A percentile compares a stretch with the other conserved stretches of the same genome.
Conservation (phyloP, 345 rosid species). For the Lepidium didymum region DNA sequence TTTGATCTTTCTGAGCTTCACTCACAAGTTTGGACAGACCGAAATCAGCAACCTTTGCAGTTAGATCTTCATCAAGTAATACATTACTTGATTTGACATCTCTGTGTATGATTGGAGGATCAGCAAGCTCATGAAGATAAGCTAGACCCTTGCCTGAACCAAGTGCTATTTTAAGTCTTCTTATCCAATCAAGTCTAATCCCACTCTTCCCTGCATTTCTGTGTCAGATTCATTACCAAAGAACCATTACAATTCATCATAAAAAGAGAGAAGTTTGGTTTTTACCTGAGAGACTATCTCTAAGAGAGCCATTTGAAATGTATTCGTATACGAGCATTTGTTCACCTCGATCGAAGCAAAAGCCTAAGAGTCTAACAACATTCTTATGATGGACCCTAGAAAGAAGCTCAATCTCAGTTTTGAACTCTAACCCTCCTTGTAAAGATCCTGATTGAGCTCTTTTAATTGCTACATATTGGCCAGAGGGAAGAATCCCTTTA, state of each 20-base stretch:
- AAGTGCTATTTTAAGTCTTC: constrained; percentile 57
- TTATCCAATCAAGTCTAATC: constrained; percentile 58
- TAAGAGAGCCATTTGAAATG: not conserved
- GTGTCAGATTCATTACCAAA: not conserved
- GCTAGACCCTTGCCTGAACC: constrained; percentile 76
- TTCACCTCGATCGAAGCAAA: constrained; percentile 49
- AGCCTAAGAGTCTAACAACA: constrained; percentile 54
- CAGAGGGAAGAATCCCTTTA: constrained; percentile 46
- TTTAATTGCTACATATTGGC: constrained; percentile 49
- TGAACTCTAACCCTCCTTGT: constrained; percentile 66
- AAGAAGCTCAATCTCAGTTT: constrained; percentile 74
- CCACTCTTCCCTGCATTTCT: constrained; percentile 52
- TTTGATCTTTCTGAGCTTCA: not conserved
- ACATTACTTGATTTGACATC: constrained; percentile 72
- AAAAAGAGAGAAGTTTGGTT: not conserved
- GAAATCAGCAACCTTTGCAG: not conserved
- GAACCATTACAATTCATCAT: not conserved
- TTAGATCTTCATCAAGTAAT: constrained; percentile 40
- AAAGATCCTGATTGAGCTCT: constrained; percentile 62
- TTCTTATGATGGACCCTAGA: constrained; percentile 72
- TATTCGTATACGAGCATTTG: not conserved
- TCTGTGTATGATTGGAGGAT: constrained; percentile 81
- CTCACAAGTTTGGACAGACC: not conserved
- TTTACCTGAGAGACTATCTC: not conserved
- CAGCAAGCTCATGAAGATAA: constrained; percentile 52